Conservation (phyloP, 371 early-diverging fungal species). For the Sporodiniella umbellata region DNA sequence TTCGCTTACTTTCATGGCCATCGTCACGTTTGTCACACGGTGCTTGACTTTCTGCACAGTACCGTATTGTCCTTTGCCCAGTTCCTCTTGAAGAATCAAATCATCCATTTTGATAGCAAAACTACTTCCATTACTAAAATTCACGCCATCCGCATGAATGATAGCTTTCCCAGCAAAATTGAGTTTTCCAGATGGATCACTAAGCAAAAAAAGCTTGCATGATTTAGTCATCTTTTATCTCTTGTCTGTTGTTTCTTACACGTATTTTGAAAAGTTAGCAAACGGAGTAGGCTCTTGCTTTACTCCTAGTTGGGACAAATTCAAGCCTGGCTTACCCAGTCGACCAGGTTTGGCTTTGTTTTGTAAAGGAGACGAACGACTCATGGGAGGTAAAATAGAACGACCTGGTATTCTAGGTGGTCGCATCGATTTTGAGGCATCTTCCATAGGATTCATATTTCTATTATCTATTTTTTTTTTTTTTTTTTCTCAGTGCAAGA, state of each 20-base stretch:
- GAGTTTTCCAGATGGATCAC: constrained; percentile 86
- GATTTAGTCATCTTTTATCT: neutral
- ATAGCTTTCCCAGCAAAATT: constrained; percentile 92
- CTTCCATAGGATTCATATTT: too few relatives aligned
- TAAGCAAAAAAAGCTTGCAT: constrained; percentile 20
- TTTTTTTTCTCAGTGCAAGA: too few relatives aligned
- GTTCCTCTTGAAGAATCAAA: constrained; percentile 69
- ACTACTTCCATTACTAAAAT: constrained; percentile 84
- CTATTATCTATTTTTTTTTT: too few relatives aligned
- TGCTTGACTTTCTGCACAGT: constrained; percentile 88
- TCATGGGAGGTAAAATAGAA: constrained; percentile 44
- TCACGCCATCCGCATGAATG: constrained; percentile 85
- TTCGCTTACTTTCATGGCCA: constrained; percentile 80
- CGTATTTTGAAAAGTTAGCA: constrained; percentile 68
- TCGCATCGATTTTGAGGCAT: constrained; percentile 3
- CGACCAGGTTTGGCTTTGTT: constrained; percentile 5
- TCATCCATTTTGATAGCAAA: constrained; percentile 90
- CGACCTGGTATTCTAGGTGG: constrained; percentile 22
- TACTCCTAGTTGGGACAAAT: constrained; percentile 37
- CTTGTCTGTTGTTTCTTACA: constrained; percentile 38
- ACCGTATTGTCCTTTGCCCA: constrained; percentile 93
- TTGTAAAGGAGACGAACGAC: constrained; percentile 13
- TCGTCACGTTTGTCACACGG: constrained; percentile 83
- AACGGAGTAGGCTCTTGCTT: constrained; percentile 56
- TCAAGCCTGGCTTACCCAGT: constrained; percentile 34